These are phyloP conservation scores for Suillus americanus DNA, from an alignment of 768 basidiomycete genomes.

Conservation along the genomic window DNA sequence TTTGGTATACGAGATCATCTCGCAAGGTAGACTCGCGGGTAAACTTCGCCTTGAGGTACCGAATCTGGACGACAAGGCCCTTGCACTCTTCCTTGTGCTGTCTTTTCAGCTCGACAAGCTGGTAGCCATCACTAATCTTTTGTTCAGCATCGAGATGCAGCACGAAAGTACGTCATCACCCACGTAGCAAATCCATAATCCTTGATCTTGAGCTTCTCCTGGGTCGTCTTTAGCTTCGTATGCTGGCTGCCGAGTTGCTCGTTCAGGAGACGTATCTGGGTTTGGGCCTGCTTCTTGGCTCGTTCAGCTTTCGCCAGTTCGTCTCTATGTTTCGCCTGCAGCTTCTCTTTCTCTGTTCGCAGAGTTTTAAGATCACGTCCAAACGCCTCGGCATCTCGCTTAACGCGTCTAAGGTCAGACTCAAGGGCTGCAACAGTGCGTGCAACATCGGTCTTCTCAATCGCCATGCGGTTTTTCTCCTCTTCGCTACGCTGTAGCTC, in stretches of 20 bases:
- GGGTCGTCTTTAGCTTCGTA: slow-evolving; percentile 37
- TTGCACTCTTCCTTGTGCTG: slow-evolving; percentile 89
- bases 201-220: slow-evolving; percentile 48
- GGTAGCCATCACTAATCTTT: slow-evolving; percentile 46
- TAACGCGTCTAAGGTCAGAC: slow-evolving; percentile 72
- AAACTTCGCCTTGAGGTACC: slow-evolving; percentile 90
- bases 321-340: slow-evolving; percentile 53
- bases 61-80: slow-evolving; percentile 86
- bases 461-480: slow-evolving; percentile 60
- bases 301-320: slow-evolving; percentile 59
- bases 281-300: slow-evolving; percentile 63
- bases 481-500: slow-evolving; percentile 64
- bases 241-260: slow-evolving; percentile 63
- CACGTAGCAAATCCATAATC: slow-evolving; percentile 63
- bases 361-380: slow-evolving; percentile 74
- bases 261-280: slow-evolving; percentile 62
- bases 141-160: slow-evolving; percentile 1
- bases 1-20: slow-evolving; percentile 78
- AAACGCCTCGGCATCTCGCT: slow-evolving; percentile 73
- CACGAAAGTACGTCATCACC: slow-evolving; percentile 25
- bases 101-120: slow-evolving; percentile 52
- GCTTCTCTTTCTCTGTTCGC: slow-evolving; percentile 63
- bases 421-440: slow-evolving; percentile 68
- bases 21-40: slow-evolving; percentile 83
- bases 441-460: slow-evolving; percentile 66